These are phyloP conservation scores for Cochlearia excelsa DNA, from an alignment of 345 rosid genomes.

Conservation along the genomic window DNA sequence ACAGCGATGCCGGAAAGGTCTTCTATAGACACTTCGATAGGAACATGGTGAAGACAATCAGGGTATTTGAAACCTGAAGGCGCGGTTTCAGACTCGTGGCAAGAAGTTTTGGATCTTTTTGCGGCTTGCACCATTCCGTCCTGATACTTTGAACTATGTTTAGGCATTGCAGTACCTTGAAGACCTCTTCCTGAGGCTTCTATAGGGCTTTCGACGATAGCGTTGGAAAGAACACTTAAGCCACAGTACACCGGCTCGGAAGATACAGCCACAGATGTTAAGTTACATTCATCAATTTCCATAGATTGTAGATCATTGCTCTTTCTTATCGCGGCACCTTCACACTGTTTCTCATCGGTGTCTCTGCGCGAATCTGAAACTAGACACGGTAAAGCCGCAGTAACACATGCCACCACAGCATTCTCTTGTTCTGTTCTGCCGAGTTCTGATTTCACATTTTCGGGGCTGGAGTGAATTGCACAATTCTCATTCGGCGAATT, in stretches of 20 bases:
- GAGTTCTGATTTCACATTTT: slow-evolving; percentile 36
- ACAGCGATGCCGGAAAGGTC: slow-evolving; percentile 29
- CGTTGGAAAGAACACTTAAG: slow-evolving; percentile 33
- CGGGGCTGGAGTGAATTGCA: slow-evolving; percentile 27
- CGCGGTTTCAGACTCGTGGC: slow-evolving; percentile 35
- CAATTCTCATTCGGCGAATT: slow-evolving; percentile 43
- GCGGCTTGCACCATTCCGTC: slow-evolving; percentile 40
- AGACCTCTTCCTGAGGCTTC: slow-evolving; percentile 30
- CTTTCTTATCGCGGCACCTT: slow-evolving; percentile 30
- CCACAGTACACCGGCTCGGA: slow-evolving; percentile 35
- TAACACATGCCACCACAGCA: slow-evolving; percentile 29
- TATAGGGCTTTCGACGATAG: slow-evolving; percentile 29
- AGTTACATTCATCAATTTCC: slow-evolving; percentile 32
- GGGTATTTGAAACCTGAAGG: slow-evolving; percentile 37
- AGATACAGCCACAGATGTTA: slow-evolving; percentile 37
- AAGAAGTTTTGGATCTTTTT: slow-evolving; percentile 25
- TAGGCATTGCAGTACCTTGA: slow-evolving; percentile 18
- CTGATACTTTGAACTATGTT: slow-evolving; percentile 17
- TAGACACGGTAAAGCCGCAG: slow-evolving; percentile 20
- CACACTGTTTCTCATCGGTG: slow-evolving; percentile 33
- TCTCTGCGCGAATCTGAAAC: slow-evolving; percentile 27
- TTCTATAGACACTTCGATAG: slow-evolving; percentile 29
- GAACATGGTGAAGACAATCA: slow-evolving; percentile 38
- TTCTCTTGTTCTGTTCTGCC: slow-evolving; percentile 39
- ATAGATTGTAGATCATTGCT: slow-evolving; percentile 31